phyloP scores from a whole-genome alignment of 768 basidiomycete genomes.

The Lenzites betulinus region DNA sequence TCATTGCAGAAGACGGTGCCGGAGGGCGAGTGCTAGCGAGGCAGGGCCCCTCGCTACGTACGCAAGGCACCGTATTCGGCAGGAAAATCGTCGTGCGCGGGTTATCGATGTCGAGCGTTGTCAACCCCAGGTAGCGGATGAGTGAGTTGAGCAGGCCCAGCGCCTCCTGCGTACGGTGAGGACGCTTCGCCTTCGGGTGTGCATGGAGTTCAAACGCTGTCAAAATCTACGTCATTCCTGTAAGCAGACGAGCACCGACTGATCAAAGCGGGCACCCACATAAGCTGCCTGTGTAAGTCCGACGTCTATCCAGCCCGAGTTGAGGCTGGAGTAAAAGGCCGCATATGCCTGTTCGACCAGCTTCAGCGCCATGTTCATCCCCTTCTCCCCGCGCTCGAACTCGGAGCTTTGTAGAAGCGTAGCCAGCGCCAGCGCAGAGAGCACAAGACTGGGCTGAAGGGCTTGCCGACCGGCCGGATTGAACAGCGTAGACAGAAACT shows the following conservation, averaged over 20 bases:
- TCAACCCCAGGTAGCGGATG: conserved; percentile 58
- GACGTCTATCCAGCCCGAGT: conserved; percentile 71
- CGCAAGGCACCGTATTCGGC: conserved; percentile 9
- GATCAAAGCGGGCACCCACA: too few relatives aligned
- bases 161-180: conserved; percentile 53
- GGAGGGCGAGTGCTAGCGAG: conserved; percentile 50
- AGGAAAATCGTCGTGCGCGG: conserved; percentile 34
- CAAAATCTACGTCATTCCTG: conserved; percentile 48
- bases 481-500: conserved; percentile 59
- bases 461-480: conserved; percentile 50
- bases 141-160: conserved; percentile 66
- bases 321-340: conserved; percentile 68
- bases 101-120: conserved; percentile 59
- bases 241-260: too few relatives aligned
- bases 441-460: conserved; percentile 68
- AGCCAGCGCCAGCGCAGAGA: conserved; percentile 61
- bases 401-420: conserved; percentile 72
- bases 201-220: conserved; percentile 72
- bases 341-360: conserved; percentile 69
- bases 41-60: conserved; percentile 29
- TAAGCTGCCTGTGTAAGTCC: conserved; percentile 74
- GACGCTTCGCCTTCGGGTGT: conserved; percentile 57
- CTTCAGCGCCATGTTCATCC: conserved; percentile 56
- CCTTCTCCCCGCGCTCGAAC: conserved; percentile 44
- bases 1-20: too few relatives aligned